A percentile compares a stretch with the other conserved stretches of the same genome.
Evolutionary conservation across 441 rosid genomes (phyloP).

Genomic region (Arabidopsis hybrid): DNA sequence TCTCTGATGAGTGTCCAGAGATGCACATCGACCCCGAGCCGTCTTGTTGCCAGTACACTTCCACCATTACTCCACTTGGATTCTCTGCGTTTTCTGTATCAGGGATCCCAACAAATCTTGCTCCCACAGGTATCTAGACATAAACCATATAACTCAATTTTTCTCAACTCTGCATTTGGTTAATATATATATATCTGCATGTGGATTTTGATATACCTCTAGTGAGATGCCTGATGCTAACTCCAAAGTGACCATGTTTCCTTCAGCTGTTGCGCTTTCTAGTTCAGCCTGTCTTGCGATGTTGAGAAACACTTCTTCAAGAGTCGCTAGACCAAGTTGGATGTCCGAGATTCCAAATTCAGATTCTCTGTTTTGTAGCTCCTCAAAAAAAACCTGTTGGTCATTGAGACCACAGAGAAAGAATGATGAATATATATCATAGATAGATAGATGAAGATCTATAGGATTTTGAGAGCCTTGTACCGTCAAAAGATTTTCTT

Average conservation of each 20-base stretch:
- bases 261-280: slow-evolving; percentile 80
- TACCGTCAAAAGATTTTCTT: slow-evolving; percentile 73
- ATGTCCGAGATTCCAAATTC: slow-evolving; percentile 79
- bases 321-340: slow-evolving; percentile 87
- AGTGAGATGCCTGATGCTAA: slow-evolving; percentile 67
- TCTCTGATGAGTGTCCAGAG: slow-evolving; percentile 77
- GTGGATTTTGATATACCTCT: slow-evolving; percentile 51
- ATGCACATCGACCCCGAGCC: slow-evolving; percentile 77
- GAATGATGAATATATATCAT: background rate
- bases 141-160: background rate
- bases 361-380: slow-evolving; percentile 65
- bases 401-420: background rate
- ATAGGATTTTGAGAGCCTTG: slow-evolving; percentile 1
- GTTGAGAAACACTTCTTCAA: slow-evolving; percentile 92
- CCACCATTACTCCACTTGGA: slow-evolving; percentile 84
- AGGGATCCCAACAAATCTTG: slow-evolving; percentile 79
- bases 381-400: slow-evolving; percentile 63
- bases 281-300: slow-evolving; percentile 87
- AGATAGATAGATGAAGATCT: background rate
- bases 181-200: too few relatives aligned
- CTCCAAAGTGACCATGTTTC: slow-evolving; percentile 63
- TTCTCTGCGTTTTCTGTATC: slow-evolving; percentile 67
- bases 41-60: slow-evolving; percentile 91
- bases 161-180: background rate
- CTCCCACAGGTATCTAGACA: slow-evolving; percentile 80